Evolutionary conservation across 495 filamentous ascomycete genomes (phyloP), one percentile per base, ranked within the genome.

Genomic region (Stereocaulon alpinum): DNA sequence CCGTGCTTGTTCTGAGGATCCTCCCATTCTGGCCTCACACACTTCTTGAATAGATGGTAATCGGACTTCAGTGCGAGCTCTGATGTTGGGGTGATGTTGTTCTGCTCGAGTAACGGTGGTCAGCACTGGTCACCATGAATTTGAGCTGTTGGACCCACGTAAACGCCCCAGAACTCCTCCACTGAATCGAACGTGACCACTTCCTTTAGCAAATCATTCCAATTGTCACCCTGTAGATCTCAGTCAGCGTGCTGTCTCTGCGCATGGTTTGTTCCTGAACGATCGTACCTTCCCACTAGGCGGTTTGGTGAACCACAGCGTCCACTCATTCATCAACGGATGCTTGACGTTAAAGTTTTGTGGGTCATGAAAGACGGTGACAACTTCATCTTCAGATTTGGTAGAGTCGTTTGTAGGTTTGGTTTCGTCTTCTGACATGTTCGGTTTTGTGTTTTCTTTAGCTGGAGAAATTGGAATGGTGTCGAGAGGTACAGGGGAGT

Each of bases 291-390:
- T 97, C 73, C 90, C 91, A 70, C 86, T 93, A 40, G 93, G 89
- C 34, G 93, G 93, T 80, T 98, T 98, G 68, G 93, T 98, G 77
- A 97, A 98, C 93, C 93, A 98, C 53, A 98, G 77, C 22, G 94
- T 97, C 93, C 93, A 98, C 67, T 87, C 85, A 75, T 95, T 86
- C 81, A 93, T 89, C 53, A 98, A 76, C 43, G 91, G 91, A 71
- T 98, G 93, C 77, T 97, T 97, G 70, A 96, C 91, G 68, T 94
- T 97, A 81, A 98, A 98, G 78, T 96, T 95, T 55, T 96, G 87
- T 53, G 90, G 84, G 75, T 96, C 86, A 71, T 98, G 89, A 77
- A 98, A 97, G 59, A 98, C 91, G 29, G 93, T 97, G 65, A 95
- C 74, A 20, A 82, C 74, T 61, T 89, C 83, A 32, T 72, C 72